phyloP scores from a whole-genome alignment of 2,329 filamentous ascomycete species.

The Salinomyces thailandicus region DNA sequence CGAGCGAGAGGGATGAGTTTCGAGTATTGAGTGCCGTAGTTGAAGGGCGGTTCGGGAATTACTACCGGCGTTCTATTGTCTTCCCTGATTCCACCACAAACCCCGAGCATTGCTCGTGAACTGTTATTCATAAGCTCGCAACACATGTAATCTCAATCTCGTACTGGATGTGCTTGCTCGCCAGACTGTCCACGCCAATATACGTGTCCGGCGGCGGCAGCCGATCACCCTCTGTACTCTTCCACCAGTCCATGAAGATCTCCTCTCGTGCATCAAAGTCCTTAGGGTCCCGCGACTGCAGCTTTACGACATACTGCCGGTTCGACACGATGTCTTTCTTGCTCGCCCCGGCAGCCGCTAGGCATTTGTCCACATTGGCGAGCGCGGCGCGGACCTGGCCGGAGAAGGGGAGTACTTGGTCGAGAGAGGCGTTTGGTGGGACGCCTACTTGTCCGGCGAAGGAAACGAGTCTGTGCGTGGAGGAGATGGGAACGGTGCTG shows the following conservation, averaged over 20 bases:
- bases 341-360: conserved; percentile 9
- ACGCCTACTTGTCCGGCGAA: conserved; percentile 14
- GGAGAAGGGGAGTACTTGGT: conserved; percentile 6
- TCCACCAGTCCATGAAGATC: conserved; percentile 11
- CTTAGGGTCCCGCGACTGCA: conserved; percentile 4
- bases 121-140: too few relatives aligned
- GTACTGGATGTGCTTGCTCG: conserved; percentile 10
- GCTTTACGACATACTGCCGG: conserved; percentile 14
- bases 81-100: not conserved
- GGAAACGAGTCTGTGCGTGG: conserved; percentile 10
- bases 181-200: conserved; percentile 12
- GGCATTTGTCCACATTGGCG: conserved; percentile 10
- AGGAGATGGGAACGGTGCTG: conserved; percentile 11
- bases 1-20: too few relatives aligned
- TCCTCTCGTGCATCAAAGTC: conserved; percentile 7
- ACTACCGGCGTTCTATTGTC: too few relatives aligned
- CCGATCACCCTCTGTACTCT: conserved; percentile 7
- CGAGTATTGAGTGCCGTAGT: too few relatives aligned
- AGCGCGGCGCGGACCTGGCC: conserved; percentile 10
- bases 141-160: conserved; percentile 5
- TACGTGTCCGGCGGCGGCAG: conserved; percentile 10
- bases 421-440: conserved; percentile 2
- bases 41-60: too few relatives aligned
- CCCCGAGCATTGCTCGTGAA: too few relatives aligned
- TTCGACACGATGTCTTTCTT: conserved; percentile 13